These are phyloP conservation scores for Pleurotus giganteus DNA, from an alignment of 768 basidiomycete genomes.

Conservation along the genomic window DNA sequence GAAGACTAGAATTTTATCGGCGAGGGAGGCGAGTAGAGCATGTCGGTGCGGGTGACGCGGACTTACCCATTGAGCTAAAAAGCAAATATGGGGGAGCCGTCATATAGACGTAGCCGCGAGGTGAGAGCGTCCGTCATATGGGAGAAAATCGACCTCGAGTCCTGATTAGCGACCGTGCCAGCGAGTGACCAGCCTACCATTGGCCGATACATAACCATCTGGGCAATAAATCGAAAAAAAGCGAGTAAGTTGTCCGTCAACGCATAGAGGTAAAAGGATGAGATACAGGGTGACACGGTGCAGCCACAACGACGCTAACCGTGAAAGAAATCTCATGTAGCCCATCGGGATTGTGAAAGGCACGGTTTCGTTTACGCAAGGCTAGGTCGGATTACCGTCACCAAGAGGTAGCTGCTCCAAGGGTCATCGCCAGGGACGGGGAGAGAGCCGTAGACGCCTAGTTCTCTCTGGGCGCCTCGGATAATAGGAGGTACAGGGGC, in stretches of 20 bases:
- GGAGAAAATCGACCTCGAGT: neutral
- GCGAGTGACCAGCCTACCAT: neutral
- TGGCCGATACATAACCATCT: too few species aligned
- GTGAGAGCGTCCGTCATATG: neutral
- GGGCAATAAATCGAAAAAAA: neutral
- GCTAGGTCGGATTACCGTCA: neutral
- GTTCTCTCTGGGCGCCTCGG: neutral
- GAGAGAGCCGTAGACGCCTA: neutral
- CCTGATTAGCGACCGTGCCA: neutral
- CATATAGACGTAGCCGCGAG: neutral
- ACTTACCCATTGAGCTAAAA: neutral
- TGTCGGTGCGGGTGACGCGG: neutral
- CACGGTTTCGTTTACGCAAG: neutral
- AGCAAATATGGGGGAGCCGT: neutral
- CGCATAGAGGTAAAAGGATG: neutral
- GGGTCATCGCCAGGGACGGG: neutral
- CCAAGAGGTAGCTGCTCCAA: neutral
- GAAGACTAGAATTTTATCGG: too few species aligned
- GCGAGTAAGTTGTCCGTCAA: neutral
- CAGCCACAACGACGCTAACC: too few species aligned
- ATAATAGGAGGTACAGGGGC: neutral
- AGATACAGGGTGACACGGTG: neutral
- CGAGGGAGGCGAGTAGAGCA: neutral
- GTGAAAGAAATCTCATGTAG: neutral
- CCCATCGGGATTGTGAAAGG: neutral